phyloP scores from a whole-genome alignment of 1,284 basidiomycete genomes.

The Cryptococcus wingfieldii region DNA sequence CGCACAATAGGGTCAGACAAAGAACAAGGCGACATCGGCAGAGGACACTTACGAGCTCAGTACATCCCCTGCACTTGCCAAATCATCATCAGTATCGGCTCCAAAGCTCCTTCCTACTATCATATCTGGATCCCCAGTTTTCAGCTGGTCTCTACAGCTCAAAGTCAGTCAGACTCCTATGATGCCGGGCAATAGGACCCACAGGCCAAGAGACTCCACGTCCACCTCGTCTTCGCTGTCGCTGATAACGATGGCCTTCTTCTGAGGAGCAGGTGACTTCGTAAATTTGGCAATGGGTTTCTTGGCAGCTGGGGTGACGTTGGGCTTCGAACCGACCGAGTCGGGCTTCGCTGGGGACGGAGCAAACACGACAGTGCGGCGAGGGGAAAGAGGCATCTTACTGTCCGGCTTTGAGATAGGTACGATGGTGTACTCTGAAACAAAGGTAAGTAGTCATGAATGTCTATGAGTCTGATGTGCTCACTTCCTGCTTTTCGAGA shows the following conservation, averaged over 20 bases:
- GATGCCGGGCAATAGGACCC: not conserved
- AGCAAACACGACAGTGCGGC: conserved; percentile 7
- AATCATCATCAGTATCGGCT: not conserved
- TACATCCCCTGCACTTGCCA: conserved; percentile 5
- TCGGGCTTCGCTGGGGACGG: conserved; percentile 11
- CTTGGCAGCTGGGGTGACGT: conserved; percentile 4
- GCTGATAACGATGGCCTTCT: not conserved
- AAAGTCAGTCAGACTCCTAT: not conserved
- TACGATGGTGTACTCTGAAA: not conserved
- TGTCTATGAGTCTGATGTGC: not conserved
- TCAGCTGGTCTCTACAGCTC: not conserved
- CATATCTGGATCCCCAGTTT: not conserved
- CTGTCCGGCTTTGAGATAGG: not conserved
- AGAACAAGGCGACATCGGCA: not conserved
- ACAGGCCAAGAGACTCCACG: not conserved
- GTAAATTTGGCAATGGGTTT: not conserved
- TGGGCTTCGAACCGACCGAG: not conserved
- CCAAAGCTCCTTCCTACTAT: not conserved
- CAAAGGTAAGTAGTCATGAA: too few species aligned
- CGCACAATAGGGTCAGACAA: not conserved
- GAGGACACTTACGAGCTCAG: conserved; percentile 2
- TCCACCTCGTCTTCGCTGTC: not conserved
- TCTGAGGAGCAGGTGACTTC: not conserved
- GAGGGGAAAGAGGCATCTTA: conserved; percentile 5
- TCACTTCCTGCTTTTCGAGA: too few species aligned